phyloP scores from a whole-genome alignment of 192 early-diverging fungal genomes.

The Umbelopsis ramanniana region DNA sequence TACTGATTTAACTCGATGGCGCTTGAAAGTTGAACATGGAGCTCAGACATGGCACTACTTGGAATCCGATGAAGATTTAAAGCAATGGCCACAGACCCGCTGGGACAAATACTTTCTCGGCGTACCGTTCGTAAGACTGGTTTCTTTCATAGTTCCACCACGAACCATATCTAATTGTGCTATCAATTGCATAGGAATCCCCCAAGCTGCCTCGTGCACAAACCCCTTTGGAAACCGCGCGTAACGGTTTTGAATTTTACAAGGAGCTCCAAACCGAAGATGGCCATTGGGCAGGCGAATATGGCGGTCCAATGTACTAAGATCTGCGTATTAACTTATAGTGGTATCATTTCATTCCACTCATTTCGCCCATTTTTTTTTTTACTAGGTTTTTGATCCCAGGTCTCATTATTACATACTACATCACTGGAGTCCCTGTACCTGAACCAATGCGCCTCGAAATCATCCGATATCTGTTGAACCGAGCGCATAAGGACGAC shows the following conservation, averaged over 20 bases:
- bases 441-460: conserved; percentile 71
- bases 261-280: conserved; percentile 85
- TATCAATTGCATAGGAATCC: conserved; percentile 43
- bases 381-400: conserved; percentile 78
- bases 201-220: conserved; percentile 59
- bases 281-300: conserved; percentile 96
- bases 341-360: not conserved
- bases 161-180: not conserved
- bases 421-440: conserved; percentile 77
- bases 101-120: conserved; percentile 92
- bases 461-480: conserved; percentile 86
- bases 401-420: conserved; percentile 87
- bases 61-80: conserved; percentile 49
- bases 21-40: conserved; percentile 83
- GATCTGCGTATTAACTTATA: not conserved
- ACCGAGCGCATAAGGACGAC: conserved; percentile 80
- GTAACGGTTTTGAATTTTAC: conserved; percentile 92
- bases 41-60: conserved; percentile 93
- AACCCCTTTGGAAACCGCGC: conserved; percentile 81
- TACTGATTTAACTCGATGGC: conserved; percentile 87
- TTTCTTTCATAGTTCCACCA: not conserved
- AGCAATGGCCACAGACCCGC: conserved; percentile 74
- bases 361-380: not conserved
- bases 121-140: conserved; percentile 50
- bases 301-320: conserved; percentile 87